Evolutionary conservation across 1,284 basidiomycete species (phyloP), one percentile per base, ranked within the genome.

Genomic region (Trametes versicolor): DNA sequence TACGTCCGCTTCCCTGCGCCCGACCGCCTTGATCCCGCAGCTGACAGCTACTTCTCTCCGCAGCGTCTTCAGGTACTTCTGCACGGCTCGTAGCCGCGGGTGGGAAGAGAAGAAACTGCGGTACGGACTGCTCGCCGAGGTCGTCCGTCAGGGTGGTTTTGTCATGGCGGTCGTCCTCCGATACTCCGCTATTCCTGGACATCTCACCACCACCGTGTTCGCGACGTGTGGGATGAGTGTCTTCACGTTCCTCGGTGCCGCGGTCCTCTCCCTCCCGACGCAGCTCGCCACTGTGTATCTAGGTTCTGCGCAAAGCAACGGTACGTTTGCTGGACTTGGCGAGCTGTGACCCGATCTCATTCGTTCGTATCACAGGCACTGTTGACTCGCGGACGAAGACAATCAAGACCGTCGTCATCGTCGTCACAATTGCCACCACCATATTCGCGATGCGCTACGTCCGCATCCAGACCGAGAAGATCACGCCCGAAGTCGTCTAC

Each of bases 381-480:
- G 37, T 69, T 77, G 25, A 39, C 80, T 60, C 78, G 66, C 4
- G 80, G 65, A 84, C 84, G 71, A 86, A 79, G 66, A 84, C 89
- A 62, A 85, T 92, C 68, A 90, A 87, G 60, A 84, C 88, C 61
- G 75, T 80, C n/a, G 89, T 94, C 4, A 78, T 93, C 37, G 84
- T 71, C 4, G 53, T 90, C 45, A 93, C 92, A 0, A 74, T 87
- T 57, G 37, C 94, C 34, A 84, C 97, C 68, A 97, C 96, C 0
- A 66, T 94, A 50, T 75, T 80, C 41, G 92, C 95, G 0, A 91
- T 93, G 78, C 95, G 92, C 88, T 97, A 92, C 75, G 91, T 97
- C 71, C 87, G 87, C 71, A 79, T 74, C 49, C 77, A 89, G 76
- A 94, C 97, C 87, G 87, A 90, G 72, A 81, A 85, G 68, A 90